Evolutionary conservation across 2,329 filamentous ascomycete genomes (phyloP), one percentile per base, ranked within the genome.

Genomic region (Neofusicoccum kwambonambiense): DNA sequence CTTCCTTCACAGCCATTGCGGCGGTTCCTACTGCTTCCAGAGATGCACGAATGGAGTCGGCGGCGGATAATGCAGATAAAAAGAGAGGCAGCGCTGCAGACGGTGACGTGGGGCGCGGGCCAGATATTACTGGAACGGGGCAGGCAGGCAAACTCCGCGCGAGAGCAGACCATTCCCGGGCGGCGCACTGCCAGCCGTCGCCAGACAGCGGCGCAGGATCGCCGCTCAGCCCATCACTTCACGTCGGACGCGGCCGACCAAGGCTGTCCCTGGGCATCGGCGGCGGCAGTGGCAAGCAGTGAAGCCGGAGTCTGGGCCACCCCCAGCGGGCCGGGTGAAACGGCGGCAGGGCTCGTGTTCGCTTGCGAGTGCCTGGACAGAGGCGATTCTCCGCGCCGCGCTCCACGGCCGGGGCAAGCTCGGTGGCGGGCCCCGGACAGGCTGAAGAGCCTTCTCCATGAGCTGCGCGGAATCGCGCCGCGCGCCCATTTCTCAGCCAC

Each of bases 1-100:
- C n/a, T 19, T 51, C 54, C 47, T 65, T 65, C 13, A 65, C 47
- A 11, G 63, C 22, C 63, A 65, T 65, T 15, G 42, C 22, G 39
- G 11, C 22, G 15, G 42, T 37, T 11, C 31, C n/a, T 35, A 31
- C 15, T 31, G 2, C 15, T 41, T 22, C 22, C 22, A 22, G 22
- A 22, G 22, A 22, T 22, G 22, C 22, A 22, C 22, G 22, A 22
- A 22, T 22, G 22, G 22, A 3, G 51, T 19, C 17, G 51, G 31
- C 19, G 19, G 37, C 34, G 54, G 39, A 17, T 3, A 22, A 3
- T 39, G 9, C 1, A 9, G 13, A 15, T 39, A 9, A 15, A 39
- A 39, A 39, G 27, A 44, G 54, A n/a, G 13, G 54, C 27, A 31
- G 27, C 3, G 27, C 6, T 31, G 27, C 27, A 31, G 27, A 31